Base-by-base conservation (phyloP, 495 filamentous ascomycete genomes). In the Thozetella sp. region DNA sequence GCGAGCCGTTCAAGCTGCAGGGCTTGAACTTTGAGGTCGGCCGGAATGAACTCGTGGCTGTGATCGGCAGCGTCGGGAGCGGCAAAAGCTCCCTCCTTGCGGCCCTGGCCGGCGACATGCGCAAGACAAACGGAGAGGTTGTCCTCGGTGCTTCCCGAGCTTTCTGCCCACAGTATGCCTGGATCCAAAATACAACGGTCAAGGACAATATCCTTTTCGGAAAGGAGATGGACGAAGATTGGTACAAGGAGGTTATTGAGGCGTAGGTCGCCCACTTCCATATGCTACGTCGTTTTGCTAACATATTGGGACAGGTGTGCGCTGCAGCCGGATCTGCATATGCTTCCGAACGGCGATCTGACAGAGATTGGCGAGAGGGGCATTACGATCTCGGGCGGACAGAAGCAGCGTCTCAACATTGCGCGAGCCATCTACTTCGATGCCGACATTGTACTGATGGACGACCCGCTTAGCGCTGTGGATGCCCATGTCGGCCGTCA, bases 121-220 rank as follows among this genome's bases (percentile, higher is more conserved):
- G 93, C 20, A 85, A 87, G 68, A 95, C 91, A 0, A 73, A 76
- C 13, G 95, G 95, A 1, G 78, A 82, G 34, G 81, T 97, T 4
- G 81, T 82, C 3, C 76, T 97, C 55, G 92, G 93, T 51, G 90
- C 90, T 1, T 86, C 85, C 1, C 76, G 93, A 53, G 90, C 93
- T 0, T 97, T 96, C 64, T 99, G 95, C 64, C 93, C 95, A 0
- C 95, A 99, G 66, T 96, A 95, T 67, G 91, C 95, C 2, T 99
- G 95, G 95, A 97, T 99, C 51, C 93, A 97, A 66, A 99, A 97
- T 65, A 79, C 92, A 0, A 89, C 88, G 15, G 88, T 97, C 3
- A 86, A 82, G 58, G 83, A 96, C 54, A 99, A 99, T 63, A 95
- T 99, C 56, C 68, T 96, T 1, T 97, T 99, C 64, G 94, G 94